A percentile compares a stretch with the other conserved stretches of the same genome.
Evolutionary conservation across 169 alveolate genomes (phyloP).

Genomic region (Cryptosporidium canis): DNA sequence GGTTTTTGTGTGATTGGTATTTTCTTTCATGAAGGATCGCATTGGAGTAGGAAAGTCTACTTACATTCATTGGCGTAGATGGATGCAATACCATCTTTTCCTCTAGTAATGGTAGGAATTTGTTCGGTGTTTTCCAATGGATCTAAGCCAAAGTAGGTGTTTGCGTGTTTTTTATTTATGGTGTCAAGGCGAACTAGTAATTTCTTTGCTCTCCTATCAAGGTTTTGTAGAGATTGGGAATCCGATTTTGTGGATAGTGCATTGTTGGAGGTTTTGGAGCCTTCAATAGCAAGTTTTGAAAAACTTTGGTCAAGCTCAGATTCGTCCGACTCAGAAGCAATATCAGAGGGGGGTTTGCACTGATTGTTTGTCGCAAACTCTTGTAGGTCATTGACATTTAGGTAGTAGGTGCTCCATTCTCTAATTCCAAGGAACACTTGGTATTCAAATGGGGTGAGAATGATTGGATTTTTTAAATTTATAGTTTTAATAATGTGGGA

Average conservation of each 20-base stretch:
- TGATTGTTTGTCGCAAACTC: not conserved
- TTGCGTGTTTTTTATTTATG: not conserved
- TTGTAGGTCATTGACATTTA: constrained; percentile 2
- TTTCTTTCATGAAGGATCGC: too few relatives aligned
- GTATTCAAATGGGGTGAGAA: constrained; percentile 48
- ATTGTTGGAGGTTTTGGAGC: not conserved
- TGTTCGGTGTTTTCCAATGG: constrained; percentile 25
- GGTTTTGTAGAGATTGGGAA: not conserved
- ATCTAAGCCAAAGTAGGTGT: constrained; percentile 28
- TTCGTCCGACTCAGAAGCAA: not conserved
- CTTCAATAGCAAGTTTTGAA: not conserved
- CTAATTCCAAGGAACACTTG: constrained; percentile 49
- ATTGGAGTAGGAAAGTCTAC: not conserved
- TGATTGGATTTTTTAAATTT: constrained; percentile 5
- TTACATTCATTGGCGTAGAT: constrained; percentile 2
- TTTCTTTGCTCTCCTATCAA: not conserved
- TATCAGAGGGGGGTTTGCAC: not conserved
- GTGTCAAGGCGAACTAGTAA: not conserved
- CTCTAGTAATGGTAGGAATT: constrained; percentile 31
- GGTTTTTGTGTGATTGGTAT: too few relatives aligned
- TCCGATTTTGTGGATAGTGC: not conserved
- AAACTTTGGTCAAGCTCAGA: not conserved
- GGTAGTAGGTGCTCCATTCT: constrained; percentile 25
- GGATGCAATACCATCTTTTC: constrained; percentile 62
- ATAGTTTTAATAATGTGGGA: not conserved